Evolutionary conservation across 2,329 filamentous ascomycete genomes (phyloP), one percentile per base, ranked within the genome.

Genomic region (Microdochium bolleyi): DNA sequence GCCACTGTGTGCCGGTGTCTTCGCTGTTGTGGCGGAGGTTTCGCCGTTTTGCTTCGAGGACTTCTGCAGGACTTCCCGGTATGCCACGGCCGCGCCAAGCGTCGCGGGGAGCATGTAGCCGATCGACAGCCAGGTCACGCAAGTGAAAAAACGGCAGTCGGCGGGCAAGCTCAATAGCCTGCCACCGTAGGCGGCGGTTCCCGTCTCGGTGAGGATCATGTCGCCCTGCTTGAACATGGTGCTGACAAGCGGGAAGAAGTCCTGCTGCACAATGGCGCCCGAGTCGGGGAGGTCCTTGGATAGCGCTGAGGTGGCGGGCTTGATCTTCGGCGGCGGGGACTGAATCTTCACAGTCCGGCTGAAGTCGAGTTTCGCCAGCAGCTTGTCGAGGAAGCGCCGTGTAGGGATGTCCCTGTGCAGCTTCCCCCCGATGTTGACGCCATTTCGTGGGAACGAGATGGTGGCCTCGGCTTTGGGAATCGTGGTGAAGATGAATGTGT

Each of bases 61-160:
- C 14, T 11, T 22, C 7, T 16, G 19, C 7, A 66, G 60, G 2
- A 75, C 61, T 53, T 83, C 79, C 21, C 66, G 64, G 3, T 77
- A 72, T 0, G 84, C 84, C 0, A 83, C 66, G 0, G 77, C 74
- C 0, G 77, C 77, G 2, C 81, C 81, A 22, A 79, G 73, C 2
- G 77, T 74, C 1, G 77, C 80, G 1, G 78, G 77, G 0, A 85
- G 73, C 66, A 81, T 83, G 65, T 82, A 83, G 0, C 80, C 80
- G 52, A 83, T 83, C 0, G 78, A 83, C 2, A 81, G 70, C 77
- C 79, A 84, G 27, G 79, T 82, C 0, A 76, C 74, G 8, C 67
- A 75, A 7, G 71, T 73, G 56, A 84, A 75, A 24, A 76, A 67
- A 2, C 67, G 68, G 1, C 72, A 68, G 34, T 78, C 67, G 1